Conservation (phyloP, 148 eudicot genomes). For the Oxyria digyna region DNA sequence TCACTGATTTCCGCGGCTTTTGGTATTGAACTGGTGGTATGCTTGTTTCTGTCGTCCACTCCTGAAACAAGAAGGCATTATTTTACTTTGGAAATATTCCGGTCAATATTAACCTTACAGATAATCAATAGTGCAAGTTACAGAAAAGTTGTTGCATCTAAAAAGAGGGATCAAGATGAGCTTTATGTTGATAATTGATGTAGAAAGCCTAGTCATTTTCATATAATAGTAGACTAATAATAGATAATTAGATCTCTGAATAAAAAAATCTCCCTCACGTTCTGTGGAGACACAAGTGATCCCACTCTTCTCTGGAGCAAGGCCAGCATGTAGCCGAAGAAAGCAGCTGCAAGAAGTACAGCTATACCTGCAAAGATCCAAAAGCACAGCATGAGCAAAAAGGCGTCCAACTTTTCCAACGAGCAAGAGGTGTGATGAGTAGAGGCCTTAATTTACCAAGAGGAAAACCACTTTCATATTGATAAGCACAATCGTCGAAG, state of each 20-base stretch:
- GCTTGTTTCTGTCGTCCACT: slow-evolving; percentile 18
- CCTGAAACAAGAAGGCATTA: neutral
- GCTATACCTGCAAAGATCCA: slow-evolving; percentile 31
- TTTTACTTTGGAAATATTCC: too few relatives aligned
- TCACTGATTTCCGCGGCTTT: slow-evolving; percentile 44
- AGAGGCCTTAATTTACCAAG: slow-evolving; percentile 32
- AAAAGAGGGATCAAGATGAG: neutral
- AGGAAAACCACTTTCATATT: slow-evolving; percentile 86
- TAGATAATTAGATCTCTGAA: neutral
- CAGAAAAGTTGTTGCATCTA: neutral
- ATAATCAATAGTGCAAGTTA: neutral
- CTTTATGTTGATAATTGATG: neutral
- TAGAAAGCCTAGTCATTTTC: neutral
- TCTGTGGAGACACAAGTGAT: slow-evolving; percentile 43
- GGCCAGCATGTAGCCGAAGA: slow-evolving; percentile 81
- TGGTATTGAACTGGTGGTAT: slow-evolving; percentile 19
- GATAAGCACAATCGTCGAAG: slow-evolving; percentile 97
- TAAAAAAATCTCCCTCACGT: slow-evolving; percentile 24
- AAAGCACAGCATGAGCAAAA: neutral
- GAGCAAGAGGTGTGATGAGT: neutral
- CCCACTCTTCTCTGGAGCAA: slow-evolving; percentile 64
- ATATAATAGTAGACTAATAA: neutral
- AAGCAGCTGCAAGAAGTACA: slow-evolving; percentile 64
- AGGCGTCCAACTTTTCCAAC: neutral
- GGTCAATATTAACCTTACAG: neutral